Percentiles rank a stretch among this genome's conserved stretches.
phyloP scores from a whole-genome alignment of 2,329 filamentous ascomycete species.

The Sclerotinia nivalis region DNA sequence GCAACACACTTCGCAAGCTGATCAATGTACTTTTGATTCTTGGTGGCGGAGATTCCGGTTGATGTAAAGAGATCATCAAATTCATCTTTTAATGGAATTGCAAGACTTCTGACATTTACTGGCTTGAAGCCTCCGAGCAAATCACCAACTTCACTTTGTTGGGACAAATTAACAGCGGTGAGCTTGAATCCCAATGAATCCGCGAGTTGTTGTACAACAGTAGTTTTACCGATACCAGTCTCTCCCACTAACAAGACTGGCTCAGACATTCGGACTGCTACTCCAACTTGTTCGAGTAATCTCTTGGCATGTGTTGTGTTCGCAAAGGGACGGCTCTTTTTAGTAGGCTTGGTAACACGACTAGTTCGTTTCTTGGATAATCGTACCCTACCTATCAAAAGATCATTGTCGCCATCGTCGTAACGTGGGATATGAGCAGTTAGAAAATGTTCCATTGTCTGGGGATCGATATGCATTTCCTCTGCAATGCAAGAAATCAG shows the following conservation, averaged over 20 bases:
- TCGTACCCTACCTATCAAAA: conserved; percentile 66
- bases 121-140: conserved; percentile 95
- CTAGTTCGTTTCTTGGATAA: conserved; percentile 53
- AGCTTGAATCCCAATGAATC: conserved; percentile 81
- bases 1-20: conserved; percentile 77
- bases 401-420: conserved; percentile 57
- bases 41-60: conserved; percentile 80
- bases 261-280: conserved; percentile 80
- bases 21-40: conserved; percentile 84
- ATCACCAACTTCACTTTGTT: conserved; percentile 97
- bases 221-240: conserved; percentile 98
- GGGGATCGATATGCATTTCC: conserved; percentile 82
- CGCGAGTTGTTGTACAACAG: conserved; percentile 89
- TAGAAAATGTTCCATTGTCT: conserved; percentile 77
- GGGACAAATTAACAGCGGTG: conserved; percentile 91
- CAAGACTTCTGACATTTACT: conserved; percentile 83
- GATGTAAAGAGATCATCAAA: conserved; percentile 87
- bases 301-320: conserved; percentile 82
- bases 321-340: conserved; percentile 72
- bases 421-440: conserved; percentile 70
- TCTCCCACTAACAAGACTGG: conserved; percentile 95
- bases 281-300: conserved; percentile 83
- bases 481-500: conserved; percentile 75
- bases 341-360: conserved; percentile 49
- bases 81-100: conserved; percentile 87